These are phyloP conservation scores for Microbotryum lychnidis-dioicae DNA, from an alignment of 1,284 basidiomycete species.

Conservation along the genomic window DNA sequence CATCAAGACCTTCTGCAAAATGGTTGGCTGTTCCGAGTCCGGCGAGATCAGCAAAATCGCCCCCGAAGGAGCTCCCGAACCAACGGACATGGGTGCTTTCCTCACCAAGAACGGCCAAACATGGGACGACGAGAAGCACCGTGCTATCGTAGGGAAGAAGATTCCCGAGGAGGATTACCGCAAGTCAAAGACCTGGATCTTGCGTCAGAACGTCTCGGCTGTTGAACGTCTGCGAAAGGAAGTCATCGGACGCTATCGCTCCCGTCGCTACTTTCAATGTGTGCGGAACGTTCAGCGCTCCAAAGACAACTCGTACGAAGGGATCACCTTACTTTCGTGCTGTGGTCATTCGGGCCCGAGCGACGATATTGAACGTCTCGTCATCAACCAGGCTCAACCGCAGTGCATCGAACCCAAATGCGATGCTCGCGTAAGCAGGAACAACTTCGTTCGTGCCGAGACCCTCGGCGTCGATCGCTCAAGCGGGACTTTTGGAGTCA, in stretches of 20 bases:
- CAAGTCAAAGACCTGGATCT: slow-evolving; percentile 1
- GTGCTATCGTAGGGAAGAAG: slow-evolving; percentile 9
- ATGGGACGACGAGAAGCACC: no score
- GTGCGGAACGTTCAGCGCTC: slow-evolving; percentile 73
- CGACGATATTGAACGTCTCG: slow-evolving; percentile 44
- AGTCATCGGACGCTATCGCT: slow-evolving; percentile 75
- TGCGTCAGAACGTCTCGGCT: slow-evolving; percentile 38
- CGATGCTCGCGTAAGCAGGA: slow-evolving; percentile 41
- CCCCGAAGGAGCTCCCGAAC: neutral
- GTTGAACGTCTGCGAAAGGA: slow-evolving; percentile 76
- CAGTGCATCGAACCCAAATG: slow-evolving; percentile 16
- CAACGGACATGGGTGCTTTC: slow-evolving; percentile 1
- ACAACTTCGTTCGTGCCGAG: slow-evolving; percentile 73
- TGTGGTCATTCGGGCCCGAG: slow-evolving; percentile 81
- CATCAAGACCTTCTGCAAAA: slow-evolving; percentile 56
- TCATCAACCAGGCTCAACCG: slow-evolving; percentile 46
- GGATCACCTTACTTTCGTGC: slow-evolving; percentile 75
- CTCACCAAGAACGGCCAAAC: neutral
- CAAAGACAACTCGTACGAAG: slow-evolving; percentile 50
- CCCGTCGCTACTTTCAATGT: slow-evolving; percentile 78
- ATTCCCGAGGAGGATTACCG: neutral
- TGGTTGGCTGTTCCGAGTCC: slow-evolving; percentile 57
- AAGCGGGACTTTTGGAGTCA: slow-evolving; percentile 77
- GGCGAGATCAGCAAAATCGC: slow-evolving; percentile 4
- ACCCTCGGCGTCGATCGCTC: slow-evolving; percentile 73